Conservation (phyloP, 1,139 yeast species). For the Saccharomyces hybrid region DNA sequence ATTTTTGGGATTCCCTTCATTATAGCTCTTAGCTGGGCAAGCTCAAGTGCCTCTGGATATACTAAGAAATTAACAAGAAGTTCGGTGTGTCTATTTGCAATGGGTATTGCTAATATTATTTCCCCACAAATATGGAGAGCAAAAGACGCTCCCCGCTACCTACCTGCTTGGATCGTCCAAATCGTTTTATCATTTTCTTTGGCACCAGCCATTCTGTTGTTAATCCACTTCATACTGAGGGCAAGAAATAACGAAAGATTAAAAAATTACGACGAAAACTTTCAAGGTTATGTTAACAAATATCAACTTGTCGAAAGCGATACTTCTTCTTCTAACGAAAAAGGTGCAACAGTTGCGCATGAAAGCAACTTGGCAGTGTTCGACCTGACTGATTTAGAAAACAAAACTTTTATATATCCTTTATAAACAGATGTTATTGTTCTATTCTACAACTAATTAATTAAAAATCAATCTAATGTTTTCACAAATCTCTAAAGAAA, state of each 20-base stretch:
- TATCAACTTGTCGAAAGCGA: constrained; percentile 33
- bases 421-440: constrained; percentile 15
- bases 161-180: constrained; percentile 49
- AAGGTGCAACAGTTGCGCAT: neutral
- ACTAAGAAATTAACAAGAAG: constrained; percentile 39
- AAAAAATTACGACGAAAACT: constrained; percentile 3
- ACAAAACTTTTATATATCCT: constrained; percentile 41
- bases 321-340: constrained; percentile 31
- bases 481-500: too few species aligned
- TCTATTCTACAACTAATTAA: neutral
- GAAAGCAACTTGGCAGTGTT: constrained; percentile 30
- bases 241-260: constrained; percentile 36
- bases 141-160: constrained; percentile 37
- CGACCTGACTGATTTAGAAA: constrained; percentile 43
- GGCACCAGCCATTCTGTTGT: constrained; percentile 36
- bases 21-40: constrained; percentile 36
- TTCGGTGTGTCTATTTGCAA: constrained; percentile 36
- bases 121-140: constrained; percentile 42
- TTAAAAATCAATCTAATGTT: neutral
- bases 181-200: constrained; percentile 40
- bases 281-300: constrained; percentile 5
- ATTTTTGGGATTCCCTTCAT: constrained; percentile 40
- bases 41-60: constrained; percentile 36
- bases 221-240: constrained; percentile 36
- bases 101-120: constrained; percentile 38